These are phyloP conservation scores for Diphasiastrum complanatum DNA, from an alignment of 83 land plant genomes.

Conservation along the genomic window DNA sequence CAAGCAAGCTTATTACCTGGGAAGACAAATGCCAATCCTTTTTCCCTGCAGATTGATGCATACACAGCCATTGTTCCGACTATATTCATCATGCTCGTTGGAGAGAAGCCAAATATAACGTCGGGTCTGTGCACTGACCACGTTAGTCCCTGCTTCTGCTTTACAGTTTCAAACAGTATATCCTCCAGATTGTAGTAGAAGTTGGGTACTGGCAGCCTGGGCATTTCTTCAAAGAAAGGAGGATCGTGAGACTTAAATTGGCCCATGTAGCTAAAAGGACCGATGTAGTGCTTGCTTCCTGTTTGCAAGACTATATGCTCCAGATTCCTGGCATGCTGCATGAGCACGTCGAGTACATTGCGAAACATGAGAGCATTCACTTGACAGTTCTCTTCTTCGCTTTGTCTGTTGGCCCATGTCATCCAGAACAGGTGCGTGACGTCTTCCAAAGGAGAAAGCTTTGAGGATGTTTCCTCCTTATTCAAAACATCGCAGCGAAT, in stretches of 20 bases:
- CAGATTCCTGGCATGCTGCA: slow-evolving; percentile 3
- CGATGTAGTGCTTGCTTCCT: slow-evolving; percentile 15
- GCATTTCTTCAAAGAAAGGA: slow-evolving; percentile 54
- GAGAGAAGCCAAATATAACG: slow-evolving; percentile 57
- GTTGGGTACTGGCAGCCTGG: slow-evolving; percentile 45
- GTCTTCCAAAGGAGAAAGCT: slow-evolving; percentile 5
- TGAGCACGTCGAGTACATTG: slow-evolving; percentile 1
- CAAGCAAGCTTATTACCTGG: slow-evolving; percentile 43
- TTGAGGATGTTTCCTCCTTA: background rate
- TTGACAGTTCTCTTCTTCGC: slow-evolving; percentile 5
- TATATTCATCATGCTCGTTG: slow-evolving; percentile 45
- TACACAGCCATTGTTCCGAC: slow-evolving; percentile 46
- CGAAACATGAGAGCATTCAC: slow-evolving; percentile 10
- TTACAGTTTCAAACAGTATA: slow-evolving; percentile 34
- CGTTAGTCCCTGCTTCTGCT: slow-evolving; percentile 25
- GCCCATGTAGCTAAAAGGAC: background rate
- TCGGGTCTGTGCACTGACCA: slow-evolving; percentile 57
- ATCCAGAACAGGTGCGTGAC: slow-evolving; percentile 23
- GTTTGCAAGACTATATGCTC: slow-evolving; percentile 20
- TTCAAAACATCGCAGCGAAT: background rate
- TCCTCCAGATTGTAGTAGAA: slow-evolving; percentile 64
- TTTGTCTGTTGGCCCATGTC: background rate
- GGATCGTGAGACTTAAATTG: slow-evolving; percentile 33
- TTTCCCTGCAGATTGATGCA: slow-evolving; percentile 57
- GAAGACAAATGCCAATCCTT: slow-evolving; percentile 33